These are phyloP conservation scores for Gastrolobium villosum DNA, from an alignment of 306 rosid genomes.

Conservation along the genomic window DNA sequence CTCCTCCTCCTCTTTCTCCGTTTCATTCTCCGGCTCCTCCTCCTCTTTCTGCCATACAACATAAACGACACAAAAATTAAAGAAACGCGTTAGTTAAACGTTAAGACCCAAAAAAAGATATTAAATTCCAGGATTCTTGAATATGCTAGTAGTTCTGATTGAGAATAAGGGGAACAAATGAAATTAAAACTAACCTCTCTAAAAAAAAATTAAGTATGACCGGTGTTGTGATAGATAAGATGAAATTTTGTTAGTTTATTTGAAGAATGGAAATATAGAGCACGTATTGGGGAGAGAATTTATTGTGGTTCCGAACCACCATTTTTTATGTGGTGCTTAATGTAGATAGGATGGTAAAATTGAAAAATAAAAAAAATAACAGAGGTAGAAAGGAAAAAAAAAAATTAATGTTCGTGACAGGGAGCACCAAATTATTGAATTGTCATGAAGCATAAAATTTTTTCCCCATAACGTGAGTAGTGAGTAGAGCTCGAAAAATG, in stretches of 20 bases:
- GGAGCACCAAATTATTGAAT: no score
- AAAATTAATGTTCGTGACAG: no score
- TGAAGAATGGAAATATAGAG: constrained; percentile 49
- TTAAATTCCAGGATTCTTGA: constrained; percentile 14
- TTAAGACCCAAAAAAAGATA: neutral
- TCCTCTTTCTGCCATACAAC: constrained; percentile 57
- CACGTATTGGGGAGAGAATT: no score
- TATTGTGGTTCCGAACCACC: no score
- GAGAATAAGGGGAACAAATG: neutral
- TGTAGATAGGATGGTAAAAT: no score
- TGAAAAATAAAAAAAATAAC: no score
- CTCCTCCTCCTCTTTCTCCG: constrained; percentile 65
- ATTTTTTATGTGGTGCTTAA: no score
- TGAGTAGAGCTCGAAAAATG: no score
- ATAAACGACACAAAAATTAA: constrained; percentile 34
- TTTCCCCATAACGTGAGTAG: no score
- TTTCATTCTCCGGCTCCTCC: constrained; percentile 55
- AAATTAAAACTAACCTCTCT: constrained; percentile 68
- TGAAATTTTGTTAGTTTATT: constrained; percentile 37
- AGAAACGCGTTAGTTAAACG: constrained; percentile 11
- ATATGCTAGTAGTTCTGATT: neutral
- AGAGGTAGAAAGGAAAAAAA: no score
- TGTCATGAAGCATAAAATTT: no score
- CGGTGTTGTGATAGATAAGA: constrained; percentile 9
- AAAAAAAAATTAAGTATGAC: no score